Evolutionary conservation across 495 filamentous ascomycete genomes (phyloP), one percentile per base, ranked within the genome.

Genomic region (Massariosphaeria phaeospora): DNA sequence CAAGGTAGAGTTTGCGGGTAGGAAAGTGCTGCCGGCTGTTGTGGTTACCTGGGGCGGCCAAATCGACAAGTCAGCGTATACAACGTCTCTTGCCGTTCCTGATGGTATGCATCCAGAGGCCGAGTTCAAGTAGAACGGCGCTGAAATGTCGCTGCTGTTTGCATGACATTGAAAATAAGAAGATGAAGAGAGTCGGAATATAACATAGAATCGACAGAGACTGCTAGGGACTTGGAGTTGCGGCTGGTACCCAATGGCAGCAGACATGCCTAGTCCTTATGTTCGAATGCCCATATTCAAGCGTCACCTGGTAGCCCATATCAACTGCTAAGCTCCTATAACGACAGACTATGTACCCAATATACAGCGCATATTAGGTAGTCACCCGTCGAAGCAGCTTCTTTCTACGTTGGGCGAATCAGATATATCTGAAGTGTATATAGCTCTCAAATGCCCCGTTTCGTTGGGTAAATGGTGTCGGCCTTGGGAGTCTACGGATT

Each of bases 41-140:
- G 31, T 47, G 43, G 15, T 54, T 2, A 56, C 47, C 2, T 69
- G 65, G 65, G 57, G 57, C 8, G 43, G 34, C 11, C 31, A 53
- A 18, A 53, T 45, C 5, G 29, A 18, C 12, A 48, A 39, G 15
- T 57, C 50, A 1, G 57, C 57, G 25, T 69, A 69, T 49, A 66
- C 53, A 39, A 59, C 59, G 55, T 36, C 27, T 10, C 33, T 69
- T 3, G 67, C 63, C 30, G 59, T 65, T 54, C 62, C 63, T n/a
- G 67, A 69, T 52, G 67, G 67, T 12, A 41, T 62, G 44, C 64
- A 67, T 41, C 67, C 67, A 1, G 36, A 56, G 18, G 47, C 47
- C 4, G 59, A 57, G 43, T 62, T 57, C 48, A 59, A 54, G 51
- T 54, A n/a, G n/a, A n/a, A n/a, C n/a, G n/a, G n/a, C n/a, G n/a